Evolutionary conservation across 176 grass and related monocot species (phyloP).

Genomic region (Musa itinerans): DNA sequence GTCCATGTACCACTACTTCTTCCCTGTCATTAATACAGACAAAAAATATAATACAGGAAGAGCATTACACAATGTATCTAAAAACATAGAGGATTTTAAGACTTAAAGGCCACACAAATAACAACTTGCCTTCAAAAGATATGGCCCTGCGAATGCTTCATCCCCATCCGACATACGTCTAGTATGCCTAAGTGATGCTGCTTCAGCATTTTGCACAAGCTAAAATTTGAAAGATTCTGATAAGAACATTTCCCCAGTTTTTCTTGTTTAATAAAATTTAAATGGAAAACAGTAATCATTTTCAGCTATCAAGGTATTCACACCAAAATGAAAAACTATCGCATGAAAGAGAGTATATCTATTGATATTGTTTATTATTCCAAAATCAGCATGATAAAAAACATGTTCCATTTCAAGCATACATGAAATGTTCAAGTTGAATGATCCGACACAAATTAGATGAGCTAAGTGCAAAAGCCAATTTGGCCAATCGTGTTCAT

Average conservation of each 20-base stretch:
- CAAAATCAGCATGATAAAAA: no score
- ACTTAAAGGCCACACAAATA: neutral
- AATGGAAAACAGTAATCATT: neutral
- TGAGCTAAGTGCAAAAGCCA: no score
- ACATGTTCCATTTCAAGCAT: no score
- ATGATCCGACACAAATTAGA: no score
- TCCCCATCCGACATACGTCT: slow-evolving; percentile 65
- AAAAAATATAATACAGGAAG: neutral
- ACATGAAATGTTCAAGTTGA: no score
- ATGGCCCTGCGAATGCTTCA: slow-evolving; percentile 49
- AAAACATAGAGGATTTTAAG: neutral
- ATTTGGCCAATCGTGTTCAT: no score
- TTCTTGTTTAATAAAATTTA: neutral
- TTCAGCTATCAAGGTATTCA: neutral
- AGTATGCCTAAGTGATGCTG: slow-evolving; percentile 56
- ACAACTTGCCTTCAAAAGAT: slow-evolving; percentile 45
- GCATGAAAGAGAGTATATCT: no score
- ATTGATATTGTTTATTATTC: no score
- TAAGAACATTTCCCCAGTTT: neutral
- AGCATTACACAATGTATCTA: neutral
- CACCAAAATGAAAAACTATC: neutral
- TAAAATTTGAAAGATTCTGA: slow-evolving; percentile 22
- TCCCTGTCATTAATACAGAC: neutral
- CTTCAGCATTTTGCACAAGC: slow-evolving; percentile 52
- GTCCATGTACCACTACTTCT: neutral